Evolutionary conservation across 148 eudicot genomes (phyloP).

Genomic region (Persicaria maculosa): DNA sequence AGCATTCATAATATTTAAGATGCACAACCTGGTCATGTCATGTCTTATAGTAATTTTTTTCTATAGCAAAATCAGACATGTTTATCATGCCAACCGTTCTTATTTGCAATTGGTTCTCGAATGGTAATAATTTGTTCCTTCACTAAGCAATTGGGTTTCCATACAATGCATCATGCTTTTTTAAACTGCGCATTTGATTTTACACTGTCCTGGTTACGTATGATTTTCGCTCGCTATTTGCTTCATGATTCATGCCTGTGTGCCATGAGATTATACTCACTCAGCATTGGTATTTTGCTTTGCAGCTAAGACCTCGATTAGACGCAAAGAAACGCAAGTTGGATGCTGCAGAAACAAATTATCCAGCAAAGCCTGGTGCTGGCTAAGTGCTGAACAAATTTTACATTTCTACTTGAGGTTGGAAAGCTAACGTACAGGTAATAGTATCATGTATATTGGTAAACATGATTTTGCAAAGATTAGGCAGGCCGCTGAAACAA

Average conservation of each 20-base stretch:
- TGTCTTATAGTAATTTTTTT: not conserved
- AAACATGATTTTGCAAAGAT: not conserved
- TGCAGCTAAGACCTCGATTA: not conserved
- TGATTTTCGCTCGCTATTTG: not conserved
- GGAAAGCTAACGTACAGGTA: not conserved
- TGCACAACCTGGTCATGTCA: not conserved
- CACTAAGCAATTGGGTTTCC: no score
- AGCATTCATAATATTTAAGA: not conserved
- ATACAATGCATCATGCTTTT: no score
- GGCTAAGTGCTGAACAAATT: not conserved
- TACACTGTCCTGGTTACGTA: no score
- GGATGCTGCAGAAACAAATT: not conserved
- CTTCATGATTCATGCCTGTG: not conserved
- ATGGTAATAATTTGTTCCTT: no score
- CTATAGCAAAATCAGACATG: no score
- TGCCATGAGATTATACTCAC: no score
- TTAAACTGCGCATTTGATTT: no score
- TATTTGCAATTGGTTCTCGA: no score
- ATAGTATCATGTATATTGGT: not conserved
- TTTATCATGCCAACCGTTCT: not conserved
- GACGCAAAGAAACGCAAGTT: not conserved
- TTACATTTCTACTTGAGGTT: not conserved
- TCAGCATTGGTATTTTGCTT: not conserved
- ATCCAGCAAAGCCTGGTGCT: not conserved
- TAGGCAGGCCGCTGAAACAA: no score